Evolutionary conservation across 768 basidiomycete species (phyloP), one percentile per base, ranked within the genome.

Genomic region (Leccinum uliginosum): DNA sequence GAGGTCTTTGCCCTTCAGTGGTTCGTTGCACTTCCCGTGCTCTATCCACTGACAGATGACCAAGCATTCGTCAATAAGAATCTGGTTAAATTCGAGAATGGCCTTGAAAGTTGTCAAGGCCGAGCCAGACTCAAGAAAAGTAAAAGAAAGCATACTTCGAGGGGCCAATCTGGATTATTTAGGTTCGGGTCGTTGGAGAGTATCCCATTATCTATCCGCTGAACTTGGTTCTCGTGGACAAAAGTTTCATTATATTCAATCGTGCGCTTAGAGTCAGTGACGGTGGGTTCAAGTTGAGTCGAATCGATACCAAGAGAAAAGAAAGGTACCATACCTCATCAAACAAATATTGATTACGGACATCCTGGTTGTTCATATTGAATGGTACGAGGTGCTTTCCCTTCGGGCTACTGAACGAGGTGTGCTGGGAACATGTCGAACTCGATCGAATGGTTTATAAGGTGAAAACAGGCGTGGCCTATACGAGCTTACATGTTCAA

Each of bases 391-490:
- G 27, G 30, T 0, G 26, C 8, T 14, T 29, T n/a, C 11, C 10
- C 30, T 57, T 29, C 24, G 21, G 17, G 38, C 30, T 53, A 12
- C 24, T 12, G 35, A 30, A 21, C 8, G 15, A 32, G 14, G 40
- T 12, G 26, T 30, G 15, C n/a, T 60, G 34, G 5, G 6, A 21
- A 14, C 15, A 38, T 11, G 15, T 19, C 14, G 19, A 38, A 6
- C 35, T n/a, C 23, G 29, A n/a, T 32, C 32, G 32, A 6, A 32
- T 32, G 12, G 45, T 38, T 62, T 66, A 59, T 63, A 62, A 2
- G 7, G 23, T 26, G 24, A 2, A 15, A 19, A 5, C 30, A 14
- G 32, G 26, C 12, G 40, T n/a, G 45, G 23, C 26, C 14, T 21
- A 47, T 43, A 15, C 38, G 58, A n/a, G 57, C 46, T 61, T 56